A percentile compares a stretch with the other conserved stretches of the same genome.
phyloP scores from a whole-genome alignment of 495 filamentous ascomycete species.

The Aspergillus kassunensis region DNA sequence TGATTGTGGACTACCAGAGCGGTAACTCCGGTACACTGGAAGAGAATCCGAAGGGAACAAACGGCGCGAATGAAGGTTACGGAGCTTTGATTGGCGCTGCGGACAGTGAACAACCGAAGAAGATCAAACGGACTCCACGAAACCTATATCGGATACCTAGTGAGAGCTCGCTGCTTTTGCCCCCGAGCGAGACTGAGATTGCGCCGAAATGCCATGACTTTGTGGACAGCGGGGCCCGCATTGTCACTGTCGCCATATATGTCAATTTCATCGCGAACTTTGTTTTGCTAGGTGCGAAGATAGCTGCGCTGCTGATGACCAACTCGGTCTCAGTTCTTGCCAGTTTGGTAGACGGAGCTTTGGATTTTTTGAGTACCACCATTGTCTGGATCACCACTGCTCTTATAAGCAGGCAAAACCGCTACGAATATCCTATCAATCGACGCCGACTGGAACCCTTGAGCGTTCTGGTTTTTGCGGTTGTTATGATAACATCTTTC shows the following conservation, averaged over 20 bases:
- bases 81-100: conserved; percentile 12
- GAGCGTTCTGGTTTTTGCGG: conserved; percentile 75
- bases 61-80: background rate
- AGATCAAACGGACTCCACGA: conserved; percentile 73
- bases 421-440: conserved; percentile 79
- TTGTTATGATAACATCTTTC: conserved; percentile 86
- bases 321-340: conserved; percentile 85
- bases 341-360: conserved; percentile 78
- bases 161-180: conserved; percentile 63
- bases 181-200: conserved; percentile 33
- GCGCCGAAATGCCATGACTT: conserved; percentile 44
- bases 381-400: conserved; percentile 81
- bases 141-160: conserved; percentile 73
- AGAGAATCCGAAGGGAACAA: conserved; percentile 16
- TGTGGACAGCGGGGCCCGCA: conserved; percentile 59
- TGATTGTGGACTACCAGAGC: conserved; percentile 77
- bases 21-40: conserved; percentile 22
- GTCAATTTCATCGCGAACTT: conserved; percentile 83
- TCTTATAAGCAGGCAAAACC: conserved; percentile 70
- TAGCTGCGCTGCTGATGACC: conserved; percentile 71
- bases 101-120: conserved; percentile 21
- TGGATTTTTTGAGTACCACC: conserved; percentile 82
- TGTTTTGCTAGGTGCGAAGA: conserved; percentile 72
- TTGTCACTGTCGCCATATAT: conserved; percentile 78
- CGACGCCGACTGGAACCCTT: conserved; percentile 72